A percentile compares a stretch with the other conserved stretches of the same genome.
Conservation (phyloP, 2,329 filamentous ascomycete species). For the Aspergillus awamori region DNA sequence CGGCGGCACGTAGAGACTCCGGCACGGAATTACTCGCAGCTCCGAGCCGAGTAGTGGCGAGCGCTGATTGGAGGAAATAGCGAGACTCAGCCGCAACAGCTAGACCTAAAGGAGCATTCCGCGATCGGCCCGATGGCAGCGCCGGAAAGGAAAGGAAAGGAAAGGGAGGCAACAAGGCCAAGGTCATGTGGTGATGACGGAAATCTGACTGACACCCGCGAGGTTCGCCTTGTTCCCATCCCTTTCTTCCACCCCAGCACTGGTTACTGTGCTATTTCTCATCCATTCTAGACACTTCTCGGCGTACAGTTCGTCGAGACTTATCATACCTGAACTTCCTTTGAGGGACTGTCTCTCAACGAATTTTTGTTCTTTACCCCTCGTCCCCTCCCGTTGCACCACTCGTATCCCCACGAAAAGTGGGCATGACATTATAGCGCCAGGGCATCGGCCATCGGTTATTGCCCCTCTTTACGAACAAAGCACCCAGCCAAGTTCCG, state of each 20-base stretch:
- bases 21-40: neutral
- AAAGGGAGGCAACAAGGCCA: constrained; percentile 10
- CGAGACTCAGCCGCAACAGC: neutral
- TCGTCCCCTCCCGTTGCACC: constrained; percentile 19
- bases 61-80: neutral
- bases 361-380: constrained; percentile 17
- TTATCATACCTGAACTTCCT: neutral
- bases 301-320: neutral
- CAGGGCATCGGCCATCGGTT: constrained; percentile 8
- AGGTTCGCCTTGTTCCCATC: constrained; percentile 16
- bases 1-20: neutral
- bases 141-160: constrained; percentile 13
- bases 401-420: constrained; percentile 22
- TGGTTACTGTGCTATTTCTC: constrained; percentile 18
- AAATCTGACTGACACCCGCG: constrained; percentile 23
- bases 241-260: constrained; percentile 17
- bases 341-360: constrained; percentile 8
- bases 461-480: constrained; percentile 4
- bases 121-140: constrained; percentile 17
- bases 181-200: constrained; percentile 29
- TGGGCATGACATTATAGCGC: constrained; percentile 22
- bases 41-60: neutral
- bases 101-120: constrained; percentile 9
- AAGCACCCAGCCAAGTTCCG: neutral
- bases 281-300: constrained; percentile 8